phyloP scores from a whole-genome alignment of 306 rosid genomes.

The Myrica gale region DNA sequence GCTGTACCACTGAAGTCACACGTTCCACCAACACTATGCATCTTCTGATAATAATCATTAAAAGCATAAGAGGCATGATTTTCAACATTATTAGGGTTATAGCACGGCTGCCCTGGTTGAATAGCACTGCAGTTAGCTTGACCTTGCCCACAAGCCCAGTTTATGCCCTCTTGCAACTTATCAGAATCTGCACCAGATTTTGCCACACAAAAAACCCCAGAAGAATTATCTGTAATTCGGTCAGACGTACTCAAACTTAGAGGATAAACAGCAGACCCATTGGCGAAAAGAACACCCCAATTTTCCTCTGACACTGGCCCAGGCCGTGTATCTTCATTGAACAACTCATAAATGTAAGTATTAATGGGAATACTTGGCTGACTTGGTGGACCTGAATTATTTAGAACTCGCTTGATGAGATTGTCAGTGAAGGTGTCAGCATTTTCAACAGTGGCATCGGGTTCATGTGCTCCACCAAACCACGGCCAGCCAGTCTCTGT shows the following conservation, averaged over 20 bases:
- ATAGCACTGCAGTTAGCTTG: conserved; percentile 71
- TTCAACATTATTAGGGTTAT: conserved; percentile 53
- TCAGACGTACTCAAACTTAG: conserved; percentile 44
- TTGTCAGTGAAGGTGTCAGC: conserved; percentile 65
- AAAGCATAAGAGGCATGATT: conserved; percentile 90
- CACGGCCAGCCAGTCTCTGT: conserved; percentile 92
- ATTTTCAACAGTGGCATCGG: conserved; percentile 69
- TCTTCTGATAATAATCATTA: conserved; percentile 82
- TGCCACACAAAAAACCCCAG: conserved; percentile 67
- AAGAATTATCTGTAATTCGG: conserved; percentile 49
- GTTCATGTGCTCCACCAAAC: conserved; percentile 73
- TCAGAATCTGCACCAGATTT: conserved; percentile 66
- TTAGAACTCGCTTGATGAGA: conserved; percentile 68
- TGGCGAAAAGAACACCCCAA: conserved; percentile 66
- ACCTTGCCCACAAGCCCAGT: conserved; percentile 95
- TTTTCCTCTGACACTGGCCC: conserved; percentile 68
- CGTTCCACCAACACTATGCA: conserved; percentile 71
- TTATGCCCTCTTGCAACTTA: conserved; percentile 68
- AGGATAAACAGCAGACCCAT: conserved; percentile 70
- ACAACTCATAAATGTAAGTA: conserved; percentile 78
- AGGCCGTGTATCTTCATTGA: conserved; percentile 87
- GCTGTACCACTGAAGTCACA: conserved; percentile 89
- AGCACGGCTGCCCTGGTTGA: conserved; percentile 71
- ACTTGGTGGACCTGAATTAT: conserved; percentile 92
- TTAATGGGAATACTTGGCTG: conserved; percentile 66